Percentiles rank a stretch among this genome's conserved stretches.
phyloP scores from a whole-genome alignment of 192 early-diverging fungal genomes.

The Backusella mclennaniae region DNA sequence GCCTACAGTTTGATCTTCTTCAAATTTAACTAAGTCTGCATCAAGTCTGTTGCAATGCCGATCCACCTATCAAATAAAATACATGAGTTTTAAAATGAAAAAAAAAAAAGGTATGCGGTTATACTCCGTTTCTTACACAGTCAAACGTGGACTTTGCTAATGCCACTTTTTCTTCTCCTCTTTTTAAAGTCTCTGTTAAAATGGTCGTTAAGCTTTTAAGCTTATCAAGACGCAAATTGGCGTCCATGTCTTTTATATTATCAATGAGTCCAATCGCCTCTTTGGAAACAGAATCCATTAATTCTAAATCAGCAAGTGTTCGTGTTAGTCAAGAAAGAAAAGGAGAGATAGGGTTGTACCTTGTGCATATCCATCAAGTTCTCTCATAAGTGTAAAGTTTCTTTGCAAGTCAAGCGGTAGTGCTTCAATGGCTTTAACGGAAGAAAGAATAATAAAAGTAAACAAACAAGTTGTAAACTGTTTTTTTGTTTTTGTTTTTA shows the following conservation, averaged over 20 bases:
- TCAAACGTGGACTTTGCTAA: conserved; percentile 94
- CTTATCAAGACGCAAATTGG: conserved; percentile 50
- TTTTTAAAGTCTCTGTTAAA: conserved; percentile 76
- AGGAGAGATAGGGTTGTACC: conserved; percentile 32
- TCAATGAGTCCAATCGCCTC: conserved; percentile 75
- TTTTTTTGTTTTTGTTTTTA: neutral
- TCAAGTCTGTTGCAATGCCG: conserved; percentile 86
- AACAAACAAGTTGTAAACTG: neutral
- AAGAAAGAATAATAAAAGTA: neutral
- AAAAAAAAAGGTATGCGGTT: neutral
- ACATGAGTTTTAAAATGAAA: neutral
- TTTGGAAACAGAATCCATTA: conserved; percentile 65
- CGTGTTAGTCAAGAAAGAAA: neutral
- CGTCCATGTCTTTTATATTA: conserved; percentile 51
- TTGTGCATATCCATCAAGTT: conserved; percentile 80
- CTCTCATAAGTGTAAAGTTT: conserved; percentile 92
- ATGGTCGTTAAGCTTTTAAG: conserved; percentile 52
- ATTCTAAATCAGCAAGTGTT: conserved; percentile 43
- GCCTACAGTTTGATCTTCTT: conserved; percentile 85
- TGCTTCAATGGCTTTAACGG: conserved; percentile 63
- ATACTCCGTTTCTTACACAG: conserved; percentile 52
- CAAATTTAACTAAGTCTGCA: conserved; percentile 88
- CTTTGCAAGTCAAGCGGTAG: conserved; percentile 76
- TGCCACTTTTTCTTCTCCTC: conserved; percentile 92
- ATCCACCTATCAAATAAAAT: conserved; percentile 59